Evolutionary conservation across 176 grass and related monocot genomes (phyloP), one percentile per base, ranked within the genome.

Genomic region (Alopecurus myosuroides): DNA sequence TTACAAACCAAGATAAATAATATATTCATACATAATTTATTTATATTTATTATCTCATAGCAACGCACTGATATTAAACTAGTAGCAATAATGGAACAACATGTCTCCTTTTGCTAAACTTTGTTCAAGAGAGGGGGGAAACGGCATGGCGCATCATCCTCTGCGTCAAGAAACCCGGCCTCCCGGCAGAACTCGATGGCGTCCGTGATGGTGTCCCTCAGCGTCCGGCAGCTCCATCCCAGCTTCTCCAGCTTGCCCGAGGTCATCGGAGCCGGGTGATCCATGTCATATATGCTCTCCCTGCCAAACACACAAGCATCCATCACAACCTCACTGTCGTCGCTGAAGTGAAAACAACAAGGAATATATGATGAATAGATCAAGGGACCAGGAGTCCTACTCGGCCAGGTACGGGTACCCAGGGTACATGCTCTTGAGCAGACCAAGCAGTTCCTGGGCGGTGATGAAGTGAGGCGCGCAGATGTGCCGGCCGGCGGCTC

Each of bases 161-260:
- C 37, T 7, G 52, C n/a, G 9, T 76, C 85, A 29, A 90, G 65
- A 76, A 93, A 87, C 19, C 82, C 85, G 8, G 67, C 74, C 48
- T 56, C 48, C 56, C 45, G 20, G 65, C 65, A 90, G 74, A 52
- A 86, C 25, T 83, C 75, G 13, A 90, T 34, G 11, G 78, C 56
- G 40, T 86, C 91, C 0, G 31, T 2, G 18, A 94, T 74, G 1
- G 57, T 88, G 44, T 88, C 82, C 69, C 77, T 49, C 9, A 88
- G 79, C 11, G 83, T 12, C 28, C 85, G 77, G 28, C 50, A 76
- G 22, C 78, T 94, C 92, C 88, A 94, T 1, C 92, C 88, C 7
- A 86, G 63, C 7, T 88, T 88, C 78, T 88, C 82, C 2, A 93
- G 46, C 61, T 90, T 93, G 6, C 64, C 91, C 0, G 91, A 88